phyloP scores from a whole-genome alignment of 106 monocot genomes.

The Acorus gramineus region DNA sequence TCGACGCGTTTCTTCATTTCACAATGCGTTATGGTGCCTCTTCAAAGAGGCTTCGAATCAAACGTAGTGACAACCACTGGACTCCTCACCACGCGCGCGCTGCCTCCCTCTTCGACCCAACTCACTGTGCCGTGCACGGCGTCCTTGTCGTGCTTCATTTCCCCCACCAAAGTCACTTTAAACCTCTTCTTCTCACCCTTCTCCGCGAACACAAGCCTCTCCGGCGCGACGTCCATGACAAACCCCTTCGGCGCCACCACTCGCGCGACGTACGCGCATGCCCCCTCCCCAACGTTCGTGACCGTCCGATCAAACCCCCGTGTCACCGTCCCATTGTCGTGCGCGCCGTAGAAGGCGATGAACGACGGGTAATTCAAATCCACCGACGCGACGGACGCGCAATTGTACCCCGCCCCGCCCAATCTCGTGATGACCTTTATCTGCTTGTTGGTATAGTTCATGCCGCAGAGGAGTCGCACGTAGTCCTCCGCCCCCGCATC shows the following conservation, averaged over 20 bases:
- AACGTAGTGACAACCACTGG: too few species aligned
- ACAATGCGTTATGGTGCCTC: too few species aligned
- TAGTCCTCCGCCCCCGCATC: slow-evolving; percentile 51
- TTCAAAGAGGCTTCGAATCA: too few species aligned
- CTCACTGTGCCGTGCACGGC: too few species aligned
- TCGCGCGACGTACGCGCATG: slow-evolving; percentile 27
- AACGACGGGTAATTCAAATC: slow-evolving; percentile 42
- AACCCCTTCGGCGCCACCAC: slow-evolving; percentile 32
- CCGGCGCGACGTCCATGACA: slow-evolving; percentile 32
- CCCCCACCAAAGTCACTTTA: slow-evolving; percentile 28
- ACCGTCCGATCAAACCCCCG: slow-evolving; percentile 36
- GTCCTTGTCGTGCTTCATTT: background rate
- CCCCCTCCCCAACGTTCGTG: slow-evolving; percentile 50
- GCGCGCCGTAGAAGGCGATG: slow-evolving; percentile 20
- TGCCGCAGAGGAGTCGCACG: slow-evolving; percentile 39
- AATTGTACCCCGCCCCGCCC: slow-evolving; percentile 6
- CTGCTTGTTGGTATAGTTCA: slow-evolving; percentile 29
- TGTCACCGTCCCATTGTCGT: background rate
- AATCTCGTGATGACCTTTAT: slow-evolving; percentile 13
- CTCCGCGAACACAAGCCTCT: slow-evolving; percentile 31
- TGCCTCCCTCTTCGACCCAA: too few species aligned
- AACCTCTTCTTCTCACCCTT: slow-evolving; percentile 42
- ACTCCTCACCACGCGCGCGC: too few species aligned
- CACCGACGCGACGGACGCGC: slow-evolving; percentile 14
- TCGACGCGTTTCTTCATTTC: too few species aligned